These are phyloP conservation scores for Fusarium fracticaudum DNA, from an alignment of 2,329 filamentous ascomycete species.

Conservation along the genomic window DNA sequence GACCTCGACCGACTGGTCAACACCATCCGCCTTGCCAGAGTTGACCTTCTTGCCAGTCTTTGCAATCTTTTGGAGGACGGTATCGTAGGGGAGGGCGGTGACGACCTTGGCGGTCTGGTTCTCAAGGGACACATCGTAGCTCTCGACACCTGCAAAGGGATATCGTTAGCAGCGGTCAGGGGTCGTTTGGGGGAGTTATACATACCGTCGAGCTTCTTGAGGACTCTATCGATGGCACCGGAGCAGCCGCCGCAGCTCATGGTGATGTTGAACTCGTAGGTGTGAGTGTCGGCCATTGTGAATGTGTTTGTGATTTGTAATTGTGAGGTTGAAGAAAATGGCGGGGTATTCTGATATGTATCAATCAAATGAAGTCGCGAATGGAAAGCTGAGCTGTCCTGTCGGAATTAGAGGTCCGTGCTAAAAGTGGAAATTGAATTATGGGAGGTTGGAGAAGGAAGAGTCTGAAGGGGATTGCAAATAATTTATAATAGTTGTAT, in stretches of 20 bases:
- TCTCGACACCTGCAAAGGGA: conserved; percentile 75
- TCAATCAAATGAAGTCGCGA: neutral
- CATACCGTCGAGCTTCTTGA: conserved; percentile 90
- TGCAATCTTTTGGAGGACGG: conserved; percentile 86
- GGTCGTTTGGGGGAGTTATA: conserved; percentile 4
- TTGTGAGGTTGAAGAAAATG: conserved; percentile 16
- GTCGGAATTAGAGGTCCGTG: conserved; percentile 1
- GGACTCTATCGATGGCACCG: conserved; percentile 88
- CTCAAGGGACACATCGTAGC: conserved; percentile 87
- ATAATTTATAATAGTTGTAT: neutral
- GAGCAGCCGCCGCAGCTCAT: conserved; percentile 99
- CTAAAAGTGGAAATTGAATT: conserved; percentile 13
- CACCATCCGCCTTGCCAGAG: conserved; percentile 76
- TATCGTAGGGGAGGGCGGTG: conserved; percentile 78
- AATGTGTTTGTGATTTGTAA: conserved; percentile 9
- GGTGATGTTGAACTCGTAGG: conserved; percentile 92
- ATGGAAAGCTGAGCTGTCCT: conserved; percentile 7
- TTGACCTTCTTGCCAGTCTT: conserved; percentile 96
- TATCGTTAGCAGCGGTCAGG: conserved; percentile 14
- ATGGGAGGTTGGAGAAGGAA: neutral
- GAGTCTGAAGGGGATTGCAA: neutral
- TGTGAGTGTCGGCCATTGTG: conserved; percentile 79
- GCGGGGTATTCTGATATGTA: conserved; percentile 28
- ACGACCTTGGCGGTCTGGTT: conserved; percentile 83
- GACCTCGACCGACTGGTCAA: conserved; percentile 61